These are phyloP conservation scores for Pyrenophora seminiperda DNA, from an alignment of 2,329 filamentous ascomycete genomes.

Conservation along the genomic window DNA sequence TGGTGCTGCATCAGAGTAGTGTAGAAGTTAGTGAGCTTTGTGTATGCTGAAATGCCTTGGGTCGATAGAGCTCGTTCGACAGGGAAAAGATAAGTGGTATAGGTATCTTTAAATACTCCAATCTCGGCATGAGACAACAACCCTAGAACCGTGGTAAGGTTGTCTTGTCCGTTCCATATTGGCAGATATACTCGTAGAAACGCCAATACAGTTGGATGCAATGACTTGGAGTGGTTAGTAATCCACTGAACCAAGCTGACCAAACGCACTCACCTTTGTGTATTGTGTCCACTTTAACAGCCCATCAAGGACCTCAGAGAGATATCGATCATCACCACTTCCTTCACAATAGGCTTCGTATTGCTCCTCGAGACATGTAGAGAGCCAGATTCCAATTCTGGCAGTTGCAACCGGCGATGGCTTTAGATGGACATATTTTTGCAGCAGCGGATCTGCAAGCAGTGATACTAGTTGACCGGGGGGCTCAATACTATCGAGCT, in stretches of 20 bases:
- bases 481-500: slow-evolving; percentile 76
- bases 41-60: slow-evolving; percentile 56
- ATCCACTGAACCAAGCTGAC: too few species aligned
- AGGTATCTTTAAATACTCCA: slow-evolving; percentile 56
- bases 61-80: slow-evolving; percentile 51
- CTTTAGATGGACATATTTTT: slow-evolving; percentile 71
- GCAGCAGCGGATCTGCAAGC: slow-evolving; percentile 74
- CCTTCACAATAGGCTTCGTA: slow-evolving; percentile 27
- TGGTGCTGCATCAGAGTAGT: slow-evolving; percentile 66
- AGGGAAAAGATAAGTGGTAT: slow-evolving; percentile 44
- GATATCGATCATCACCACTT: slow-evolving; percentile 21
- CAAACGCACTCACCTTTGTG: slow-evolving; percentile 36
- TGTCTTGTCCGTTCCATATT: slow-evolving; percentile 44
- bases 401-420: slow-evolving; percentile 34
- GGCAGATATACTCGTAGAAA: slow-evolving; percentile 47
- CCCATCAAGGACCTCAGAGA: slow-evolving; percentile 41
- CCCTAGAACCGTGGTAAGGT: slow-evolving; percentile 56
- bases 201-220: slow-evolving; percentile 35
- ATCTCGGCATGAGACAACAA: slow-evolving; percentile 54
- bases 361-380: slow-evolving; percentile 46
- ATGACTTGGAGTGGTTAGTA: slow-evolving; percentile 30
- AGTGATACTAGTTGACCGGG: slow-evolving; percentile 82
- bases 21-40: slow-evolving; percentile 70
- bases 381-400: slow-evolving; percentile 48
- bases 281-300: slow-evolving; percentile 42